Evolutionary conservation across 176 grass and related monocot species (phyloP).

Genomic region (Pontederia paniculata): DNA sequence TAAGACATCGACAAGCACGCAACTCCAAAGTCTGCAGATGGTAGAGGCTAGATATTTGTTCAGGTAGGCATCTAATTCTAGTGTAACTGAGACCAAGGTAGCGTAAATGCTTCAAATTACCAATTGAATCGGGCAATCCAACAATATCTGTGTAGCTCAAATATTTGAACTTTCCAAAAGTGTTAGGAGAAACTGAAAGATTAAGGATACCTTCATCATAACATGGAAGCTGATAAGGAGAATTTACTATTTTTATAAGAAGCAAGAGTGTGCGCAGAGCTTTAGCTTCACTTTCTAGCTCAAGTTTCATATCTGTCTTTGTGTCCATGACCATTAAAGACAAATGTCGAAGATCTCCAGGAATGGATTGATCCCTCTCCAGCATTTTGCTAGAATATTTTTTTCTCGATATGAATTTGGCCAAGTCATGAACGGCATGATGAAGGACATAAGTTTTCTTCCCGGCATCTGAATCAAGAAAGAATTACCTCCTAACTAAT

Average conservation of each 20-base stretch:
- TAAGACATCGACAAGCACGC: not conserved
- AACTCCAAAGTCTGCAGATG: constrained; percentile 7
- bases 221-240: not conserved
- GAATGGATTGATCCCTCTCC: not conserved
- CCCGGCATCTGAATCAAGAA: not conserved
- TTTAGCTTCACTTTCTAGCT: not conserved
- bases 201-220: not conserved
- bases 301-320: not conserved
- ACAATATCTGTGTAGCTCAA: constrained; percentile 1
- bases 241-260: not conserved
- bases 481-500: constrained; percentile 22
- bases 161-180: not conserved
- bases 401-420: constrained; percentile 2
- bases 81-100: constrained; percentile 8
- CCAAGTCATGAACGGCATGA: constrained; percentile 24
- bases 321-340: constrained; percentile 5
- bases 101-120: constrained; percentile 8
- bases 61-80: constrained; percentile 1
- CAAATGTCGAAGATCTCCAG: constrained; percentile 14
- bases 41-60: constrained; percentile 8
- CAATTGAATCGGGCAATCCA: constrained; percentile 6
- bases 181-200: not conserved
- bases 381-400: not conserved
- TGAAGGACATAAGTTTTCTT: constrained; percentile 12
- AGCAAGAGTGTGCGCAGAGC: not conserved